Conservation (phyloP, 495 filamentous ascomycete species). For the Cairneyella variabilis region DNA sequence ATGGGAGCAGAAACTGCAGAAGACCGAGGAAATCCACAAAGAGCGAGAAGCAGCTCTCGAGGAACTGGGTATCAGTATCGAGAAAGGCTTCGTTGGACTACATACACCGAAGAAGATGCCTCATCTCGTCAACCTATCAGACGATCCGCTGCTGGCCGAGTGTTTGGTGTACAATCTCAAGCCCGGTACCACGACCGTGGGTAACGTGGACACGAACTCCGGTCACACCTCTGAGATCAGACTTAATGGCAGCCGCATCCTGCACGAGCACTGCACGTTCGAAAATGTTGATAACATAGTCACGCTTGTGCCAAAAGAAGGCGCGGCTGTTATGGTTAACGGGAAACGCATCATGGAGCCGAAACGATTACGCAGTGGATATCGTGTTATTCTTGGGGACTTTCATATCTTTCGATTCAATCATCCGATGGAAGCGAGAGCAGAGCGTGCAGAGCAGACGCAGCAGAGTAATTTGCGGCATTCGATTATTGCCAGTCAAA, state of each 20-base stretch:
- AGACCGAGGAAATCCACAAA: constrained; percentile 96
- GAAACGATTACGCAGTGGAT: constrained; percentile 82
- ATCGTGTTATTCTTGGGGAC: constrained; percentile 92
- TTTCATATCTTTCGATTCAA: constrained; percentile 99
- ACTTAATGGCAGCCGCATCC: constrained; percentile 89
- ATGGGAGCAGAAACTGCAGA: constrained; percentile 94
- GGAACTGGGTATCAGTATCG: constrained; percentile 96
- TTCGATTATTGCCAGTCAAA: constrained; percentile 77
- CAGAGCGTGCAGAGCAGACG: constrained; percentile 87
- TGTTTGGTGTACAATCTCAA: constrained; percentile 99
- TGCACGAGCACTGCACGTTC: constrained; percentile 89
- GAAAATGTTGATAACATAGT: constrained; percentile 90
- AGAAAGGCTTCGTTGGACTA: constrained; percentile 94
- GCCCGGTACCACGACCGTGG: constrained; percentile 86
- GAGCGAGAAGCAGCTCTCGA: constrained; percentile 94
- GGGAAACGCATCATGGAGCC: constrained; percentile 81
- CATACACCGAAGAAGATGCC: constrained; percentile 99
- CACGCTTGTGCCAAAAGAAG: constrained; percentile 81
- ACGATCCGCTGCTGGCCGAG: constrained; percentile 92
- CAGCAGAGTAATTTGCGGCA: constrained; percentile 87
- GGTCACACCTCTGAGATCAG: constrained; percentile 78
- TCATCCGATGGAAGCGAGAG: constrained; percentile 91
- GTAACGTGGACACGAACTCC: constrained; percentile 80
- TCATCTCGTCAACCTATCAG: constrained; percentile 95
- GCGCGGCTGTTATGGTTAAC: constrained; percentile 96